phyloP scores from a whole-genome alignment of 306 rosid genomes.

The Citrullus amarus region DNA sequence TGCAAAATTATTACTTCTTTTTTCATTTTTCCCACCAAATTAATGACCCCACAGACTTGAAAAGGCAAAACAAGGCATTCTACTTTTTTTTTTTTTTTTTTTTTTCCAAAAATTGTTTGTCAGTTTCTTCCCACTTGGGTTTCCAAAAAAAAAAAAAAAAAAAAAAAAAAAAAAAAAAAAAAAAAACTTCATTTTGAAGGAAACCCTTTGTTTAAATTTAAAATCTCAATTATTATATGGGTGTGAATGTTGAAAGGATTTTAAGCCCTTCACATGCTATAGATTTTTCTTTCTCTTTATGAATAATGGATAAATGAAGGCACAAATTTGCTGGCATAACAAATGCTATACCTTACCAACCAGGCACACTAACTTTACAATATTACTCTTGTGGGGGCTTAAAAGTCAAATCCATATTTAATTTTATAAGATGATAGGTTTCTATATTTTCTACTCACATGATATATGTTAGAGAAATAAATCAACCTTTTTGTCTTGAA shows the following conservation, averaged over 20 bases:
- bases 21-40: background rate
- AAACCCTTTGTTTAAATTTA: background rate
- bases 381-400: background rate
- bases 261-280: background rate
- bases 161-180: background rate
- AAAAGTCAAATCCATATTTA: background rate
- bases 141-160: background rate
- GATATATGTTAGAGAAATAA: background rate
- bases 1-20: background rate
- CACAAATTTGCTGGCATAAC: slow-evolving; percentile 5
- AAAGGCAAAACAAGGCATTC: background rate
- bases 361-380: background rate
- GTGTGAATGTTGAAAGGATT: background rate
- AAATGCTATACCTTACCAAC: background rate
- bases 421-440: background rate
- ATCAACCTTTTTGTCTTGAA: background rate
- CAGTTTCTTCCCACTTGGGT: background rate
- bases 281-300: background rate
- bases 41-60: background rate
- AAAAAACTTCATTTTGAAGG: background rate
- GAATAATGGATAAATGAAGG: background rate
- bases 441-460: background rate
- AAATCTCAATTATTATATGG: background rate
- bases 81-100: background rate
- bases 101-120: background rate